Evolutionary conservation across 2,329 filamentous ascomycete genomes (phyloP).

Genomic region (Aureobasidium sp.): DNA sequence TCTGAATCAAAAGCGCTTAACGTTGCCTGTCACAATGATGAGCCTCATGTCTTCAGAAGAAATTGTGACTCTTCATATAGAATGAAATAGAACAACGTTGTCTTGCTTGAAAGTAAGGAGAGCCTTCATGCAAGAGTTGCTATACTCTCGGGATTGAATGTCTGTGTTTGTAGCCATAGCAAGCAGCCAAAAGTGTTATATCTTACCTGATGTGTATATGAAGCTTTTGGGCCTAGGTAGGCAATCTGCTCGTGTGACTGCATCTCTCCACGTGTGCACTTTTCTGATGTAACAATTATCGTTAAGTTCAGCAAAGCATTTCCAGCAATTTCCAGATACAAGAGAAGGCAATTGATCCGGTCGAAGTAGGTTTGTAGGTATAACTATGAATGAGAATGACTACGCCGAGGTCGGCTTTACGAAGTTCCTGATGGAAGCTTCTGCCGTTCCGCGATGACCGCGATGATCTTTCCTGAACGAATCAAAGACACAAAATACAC

Average conservation of each 20-base stretch:
- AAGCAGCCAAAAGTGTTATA: constrained; percentile 9
- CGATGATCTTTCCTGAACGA: neutral
- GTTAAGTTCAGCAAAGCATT: neutral
- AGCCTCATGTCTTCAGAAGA: neutral
- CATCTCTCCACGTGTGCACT: constrained; percentile 43
- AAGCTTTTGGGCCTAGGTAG: constrained; percentile 58
- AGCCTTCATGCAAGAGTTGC: neutral
- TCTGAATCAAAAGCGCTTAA: constrained; percentile 27
- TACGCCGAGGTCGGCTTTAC: constrained; percentile 8
- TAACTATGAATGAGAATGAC: neutral
- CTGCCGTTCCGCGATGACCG: constrained; percentile 2
- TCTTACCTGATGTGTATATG: constrained; percentile 63
- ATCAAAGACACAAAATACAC: neutral
- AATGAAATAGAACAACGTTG: neutral
- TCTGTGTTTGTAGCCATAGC: neutral
- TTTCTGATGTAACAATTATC: neutral
- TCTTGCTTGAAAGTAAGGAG: too few relatives aligned
- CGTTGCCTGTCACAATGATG: constrained; percentile 41
- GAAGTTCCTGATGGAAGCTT: neutral
- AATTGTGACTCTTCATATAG: neutral
- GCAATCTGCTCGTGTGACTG: constrained; percentile 33
- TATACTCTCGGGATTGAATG: too few relatives aligned
- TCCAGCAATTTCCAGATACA: neutral
- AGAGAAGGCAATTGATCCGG: neutral
- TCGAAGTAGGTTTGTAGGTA: neutral